Evolutionary conservation across 192 early-diverging fungal genomes (phyloP).

Genomic region (Mortierella hygrophila): DNA sequence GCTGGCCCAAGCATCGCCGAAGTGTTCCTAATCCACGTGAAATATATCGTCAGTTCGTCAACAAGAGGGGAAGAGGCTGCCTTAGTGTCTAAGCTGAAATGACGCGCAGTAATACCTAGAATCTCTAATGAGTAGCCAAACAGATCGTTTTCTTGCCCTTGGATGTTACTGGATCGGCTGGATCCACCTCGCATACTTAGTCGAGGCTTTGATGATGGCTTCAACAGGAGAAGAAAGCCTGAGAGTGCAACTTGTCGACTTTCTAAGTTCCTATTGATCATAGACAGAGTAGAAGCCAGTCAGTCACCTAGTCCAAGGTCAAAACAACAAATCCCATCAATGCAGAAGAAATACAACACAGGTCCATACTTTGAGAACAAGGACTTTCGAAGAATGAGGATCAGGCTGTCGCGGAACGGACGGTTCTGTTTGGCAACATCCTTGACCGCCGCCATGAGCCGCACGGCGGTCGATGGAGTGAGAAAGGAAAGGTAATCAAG

Average conservation of each 20-base stretch:
- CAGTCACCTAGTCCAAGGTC: not conserved
- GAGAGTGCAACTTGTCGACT: constrained; percentile 71
- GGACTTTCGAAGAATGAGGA: constrained; percentile 78
- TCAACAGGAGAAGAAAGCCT: constrained; percentile 70
- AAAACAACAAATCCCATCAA: not conserved
- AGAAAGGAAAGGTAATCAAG: constrained; percentile 76
- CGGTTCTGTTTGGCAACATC: constrained; percentile 66
- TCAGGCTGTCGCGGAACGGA: constrained; percentile 71
- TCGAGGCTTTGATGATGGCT: constrained; percentile 36
- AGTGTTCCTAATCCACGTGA: constrained; percentile 65
- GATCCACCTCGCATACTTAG: constrained; percentile 21
- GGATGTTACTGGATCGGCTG: constrained; percentile 4
- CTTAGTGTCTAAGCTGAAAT: not conserved
- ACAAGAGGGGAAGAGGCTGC: not conserved
- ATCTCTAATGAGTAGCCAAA: constrained; percentile 60
- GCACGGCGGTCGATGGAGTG: constrained; percentile 62
- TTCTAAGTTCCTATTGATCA: constrained; percentile 49
- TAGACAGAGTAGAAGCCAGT: not conserved
- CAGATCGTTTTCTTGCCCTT: constrained; percentile 10
- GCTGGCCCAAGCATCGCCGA: constrained; percentile 78
- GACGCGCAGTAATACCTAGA: constrained; percentile 41
- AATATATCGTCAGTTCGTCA: constrained; percentile 19
- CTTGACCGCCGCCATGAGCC: constrained; percentile 66
- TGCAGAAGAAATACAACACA: too few relatives aligned
- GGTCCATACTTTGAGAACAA: constrained; percentile 71